Evolutionary conservation across 495 filamentous ascomycete species (phyloP), one percentile per base, ranked within the genome.

Genomic region (Xylaria grammica): DNA sequence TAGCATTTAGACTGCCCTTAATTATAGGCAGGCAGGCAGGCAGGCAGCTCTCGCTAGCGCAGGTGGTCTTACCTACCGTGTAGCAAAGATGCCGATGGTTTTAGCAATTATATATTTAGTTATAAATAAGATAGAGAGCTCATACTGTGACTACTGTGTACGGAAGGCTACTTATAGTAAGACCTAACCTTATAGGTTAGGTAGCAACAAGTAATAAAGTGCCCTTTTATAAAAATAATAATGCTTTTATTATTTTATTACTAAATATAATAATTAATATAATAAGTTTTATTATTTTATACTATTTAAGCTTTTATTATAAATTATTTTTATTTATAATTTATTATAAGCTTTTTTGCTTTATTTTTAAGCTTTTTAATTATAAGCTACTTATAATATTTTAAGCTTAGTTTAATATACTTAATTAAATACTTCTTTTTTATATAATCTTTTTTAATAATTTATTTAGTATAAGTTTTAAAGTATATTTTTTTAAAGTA

Each of bases 371-470:
- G 15, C 3, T 42, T 17, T 42, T 3, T 42, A 10, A 42, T 10
- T 9, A 7, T 42, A 9, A 56, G 4, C 7, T 56, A 56, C 40
- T 56, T 56, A 22, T 56, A 56, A 26, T 56, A 56, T 56, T 42
- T 17, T n/a, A 24, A 27, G 22, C 19, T 29, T 56, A 13, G n/a
- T 56, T 42, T 56, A 20, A 56, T 27, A 27, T 56, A 56, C 40
- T 56, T 42, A 24, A 56, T 4, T 4, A 56, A 40, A 42, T 56
- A 56, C 15, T 26, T 24, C 13, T 56, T 6, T 38, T 13, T 24
- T 24, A 26, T 24, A 15, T 38, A 26, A 19, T 56, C 26, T 56
- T 56, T 56, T 9, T 38, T 15, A 42, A 56, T 38, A 13, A 56
- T 15, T 7, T 17, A 0, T 1, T 24, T 19, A 1, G 26, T 15